A percentile compares a stretch with the other conserved stretches of the same genome.
Evolutionary conservation across 2,329 filamentous ascomycete species (phyloP).

Genomic region (Geosmithia putterillii): DNA sequence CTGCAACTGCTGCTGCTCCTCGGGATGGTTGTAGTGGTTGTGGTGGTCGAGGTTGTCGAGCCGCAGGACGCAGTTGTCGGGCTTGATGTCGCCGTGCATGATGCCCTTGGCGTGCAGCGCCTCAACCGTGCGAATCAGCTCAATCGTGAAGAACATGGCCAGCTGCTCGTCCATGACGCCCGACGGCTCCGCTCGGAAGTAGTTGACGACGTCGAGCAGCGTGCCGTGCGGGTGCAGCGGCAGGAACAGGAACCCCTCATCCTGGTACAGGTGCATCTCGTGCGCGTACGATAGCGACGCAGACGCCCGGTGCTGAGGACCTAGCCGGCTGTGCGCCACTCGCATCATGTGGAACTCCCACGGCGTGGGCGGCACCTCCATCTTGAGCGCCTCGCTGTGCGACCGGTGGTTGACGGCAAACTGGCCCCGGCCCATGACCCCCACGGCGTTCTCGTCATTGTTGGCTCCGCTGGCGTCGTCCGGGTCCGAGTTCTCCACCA

Average conservation of each 20-base stretch:
- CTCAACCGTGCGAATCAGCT: slow-evolving; percentile 83
- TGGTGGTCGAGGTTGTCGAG: slow-evolving; percentile 43
- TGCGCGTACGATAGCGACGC: slow-evolving; percentile 74
- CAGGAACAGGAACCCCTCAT: slow-evolving; percentile 82
- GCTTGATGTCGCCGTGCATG: slow-evolving; percentile 88
- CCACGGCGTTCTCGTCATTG: slow-evolving; percentile 27
- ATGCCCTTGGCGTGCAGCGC: slow-evolving; percentile 68
- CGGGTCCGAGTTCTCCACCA: slow-evolving; percentile 61
- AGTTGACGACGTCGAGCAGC: slow-evolving; percentile 86
- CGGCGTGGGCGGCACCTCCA: slow-evolving; percentile 75
- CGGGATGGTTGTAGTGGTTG: slow-evolving; percentile 6
- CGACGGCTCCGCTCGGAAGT: slow-evolving; percentile 58
- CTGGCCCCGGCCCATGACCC: slow-evolving; percentile 48
- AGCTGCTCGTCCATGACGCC: slow-evolving; percentile 80
- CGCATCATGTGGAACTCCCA: slow-evolving; percentile 99
- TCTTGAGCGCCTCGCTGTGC: slow-evolving; percentile 76
- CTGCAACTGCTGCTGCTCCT: slow-evolving; percentile 27
- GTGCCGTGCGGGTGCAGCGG: slow-evolving; percentile 85
- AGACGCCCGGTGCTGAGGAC: slow-evolving; percentile 54
- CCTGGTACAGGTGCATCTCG: slow-evolving; percentile 82
- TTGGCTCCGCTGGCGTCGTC: slow-evolving; percentile 24
- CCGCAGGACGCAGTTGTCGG: slow-evolving; percentile 87
- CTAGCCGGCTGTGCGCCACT: slow-evolving; percentile 64
- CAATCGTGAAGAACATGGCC: slow-evolving; percentile 91
- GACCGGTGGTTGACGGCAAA: slow-evolving; percentile 34